Evolutionary conservation across 2,329 filamentous ascomycete genomes (phyloP), one percentile per base, ranked within the genome.

Genomic region (Aspergillus alliaceus): DNA sequence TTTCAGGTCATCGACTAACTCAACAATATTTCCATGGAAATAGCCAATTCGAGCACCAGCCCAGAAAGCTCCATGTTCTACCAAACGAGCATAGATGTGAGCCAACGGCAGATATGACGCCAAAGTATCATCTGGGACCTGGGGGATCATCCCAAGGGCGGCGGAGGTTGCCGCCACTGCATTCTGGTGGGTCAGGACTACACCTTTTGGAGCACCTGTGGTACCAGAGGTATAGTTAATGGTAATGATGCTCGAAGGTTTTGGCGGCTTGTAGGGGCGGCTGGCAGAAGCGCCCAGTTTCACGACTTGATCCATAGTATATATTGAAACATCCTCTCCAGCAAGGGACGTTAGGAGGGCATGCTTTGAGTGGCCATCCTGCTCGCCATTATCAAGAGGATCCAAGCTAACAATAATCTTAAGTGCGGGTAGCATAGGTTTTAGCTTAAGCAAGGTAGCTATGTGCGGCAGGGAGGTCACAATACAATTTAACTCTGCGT

Each of bases 1-100:
- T 80, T 98, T 96, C 77, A 99, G 77, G 70, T 99, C 95, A 57
- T 99, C 95, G 0, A 96, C 87, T n/a, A 99, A 80, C 62, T 90
- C 90, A 11, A 90, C 72, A 60, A 97, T 88, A 70, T 97, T 91
- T 54, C 95, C 95, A 66, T 95, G 91, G 84, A 97, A 99, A 75
- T 93, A 99, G 12, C 93, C 95, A 66, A 97, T 87, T 9, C 85
- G 79, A 32, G 85, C 85, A 54, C 91, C 93, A 51, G 85, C 82
- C 67, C 89, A 85, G 15, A 97, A 80, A 14, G 86, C 84, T 3
- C 82, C 80, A 72, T 96, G 90, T 72, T 99, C 95, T 39, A 87
- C 81, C 64, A 97, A 82, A 54, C 95, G 89, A 63, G 93, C 90
- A 74, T 91, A 97, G 67, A 99, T 98, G 72, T 99, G 95, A 9